Evolutionary conservation across 1,139 yeast species (phyloP), one percentile per base, ranked within the genome.

Genomic region (Ashbya aceris): DNA sequence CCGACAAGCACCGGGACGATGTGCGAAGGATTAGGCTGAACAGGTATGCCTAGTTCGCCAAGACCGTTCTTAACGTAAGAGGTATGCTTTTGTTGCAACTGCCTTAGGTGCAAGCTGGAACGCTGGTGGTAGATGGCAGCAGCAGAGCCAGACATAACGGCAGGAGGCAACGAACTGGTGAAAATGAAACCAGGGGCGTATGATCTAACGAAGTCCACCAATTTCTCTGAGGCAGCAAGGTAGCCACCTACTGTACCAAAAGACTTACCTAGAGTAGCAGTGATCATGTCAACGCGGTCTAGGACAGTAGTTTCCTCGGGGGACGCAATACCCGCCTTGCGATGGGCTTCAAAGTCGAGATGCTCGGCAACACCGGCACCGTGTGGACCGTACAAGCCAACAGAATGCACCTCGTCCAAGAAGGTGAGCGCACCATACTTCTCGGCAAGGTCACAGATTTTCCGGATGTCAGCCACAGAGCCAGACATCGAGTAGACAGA

Each of bases 321-420:
- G n/a, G 77, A 67, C 7, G 73, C 71, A 40, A 79, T 70, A 54
- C 93, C 94, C 11, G 76, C 61, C 50, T 74, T 69, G 61, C 82
- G 73, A 62, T 87, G 95, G 47, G 79, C 78, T 38, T 84, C 84
- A 57, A 86, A 89, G 65, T 91, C 84, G 58, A 83, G 72, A 63
- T 91, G 98, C 66, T 93, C 98, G 40, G 97, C 96, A 43, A 91
- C 97, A 68, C 99, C 99, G 34, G 96, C 98, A 58, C 99, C 99
- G 58, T 85, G 96, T 47, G 98, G 97, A 58, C 98, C 98, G 63
- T 91, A 91, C 83, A 91, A 77, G 44, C 99, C 99, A 41, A 93
- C 97, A 35, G 98, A 97, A 61, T 91, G 99, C 38, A 91, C 99
- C 66, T 91, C 99, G 64, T 91, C 99, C 61, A 93, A 73, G 66